A percentile compares a stretch with the other conserved stretches of the same genome.
Evolutionary conservation across 148 eudicot genomes (phyloP).

Genomic region (Rhododendron kiyosumense): DNA sequence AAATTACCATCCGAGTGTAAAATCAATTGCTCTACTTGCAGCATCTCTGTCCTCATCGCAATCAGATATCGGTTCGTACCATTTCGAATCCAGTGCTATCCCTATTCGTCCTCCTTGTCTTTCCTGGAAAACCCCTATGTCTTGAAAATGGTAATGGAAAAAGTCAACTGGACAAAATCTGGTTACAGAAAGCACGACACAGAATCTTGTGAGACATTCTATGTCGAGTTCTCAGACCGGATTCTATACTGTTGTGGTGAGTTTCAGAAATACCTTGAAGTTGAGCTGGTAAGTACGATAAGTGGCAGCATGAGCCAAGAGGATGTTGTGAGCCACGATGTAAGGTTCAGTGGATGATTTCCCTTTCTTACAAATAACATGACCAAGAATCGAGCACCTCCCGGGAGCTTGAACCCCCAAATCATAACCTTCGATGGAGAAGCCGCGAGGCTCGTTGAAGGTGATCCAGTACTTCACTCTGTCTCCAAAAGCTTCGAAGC

Average conservation of each 20-base stretch:
- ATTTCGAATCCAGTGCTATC: constrained; percentile 77
- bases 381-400: constrained; percentile 80
- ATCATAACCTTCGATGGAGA: constrained; percentile 80
- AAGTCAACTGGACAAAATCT: neutral
- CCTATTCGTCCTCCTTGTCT: constrained; percentile 76
- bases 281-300: constrained; percentile 56
- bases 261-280: constrained; percentile 57
- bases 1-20: constrained; percentile 77
- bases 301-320: constrained; percentile 74
- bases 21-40: constrained; percentile 80
- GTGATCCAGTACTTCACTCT: constrained; percentile 95
- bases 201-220: neutral
- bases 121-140: constrained; percentile 31
- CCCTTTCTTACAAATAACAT: constrained; percentile 63
- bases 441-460: constrained; percentile 89
- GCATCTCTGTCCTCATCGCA: constrained; percentile 70
- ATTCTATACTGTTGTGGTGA: neutral
- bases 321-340: constrained; percentile 80
- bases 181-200: neutral
- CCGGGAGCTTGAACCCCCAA: constrained; percentile 92
- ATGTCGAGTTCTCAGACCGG: neutral
- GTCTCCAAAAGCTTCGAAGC: constrained; percentile 86
- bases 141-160: neutral
- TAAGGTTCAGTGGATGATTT: constrained; percentile 82
- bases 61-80: constrained; percentile 81